Base-by-base conservation (phyloP, 2,329 filamentous ascomycete species). In the Atkinsonella hypoxylon region DNA sequence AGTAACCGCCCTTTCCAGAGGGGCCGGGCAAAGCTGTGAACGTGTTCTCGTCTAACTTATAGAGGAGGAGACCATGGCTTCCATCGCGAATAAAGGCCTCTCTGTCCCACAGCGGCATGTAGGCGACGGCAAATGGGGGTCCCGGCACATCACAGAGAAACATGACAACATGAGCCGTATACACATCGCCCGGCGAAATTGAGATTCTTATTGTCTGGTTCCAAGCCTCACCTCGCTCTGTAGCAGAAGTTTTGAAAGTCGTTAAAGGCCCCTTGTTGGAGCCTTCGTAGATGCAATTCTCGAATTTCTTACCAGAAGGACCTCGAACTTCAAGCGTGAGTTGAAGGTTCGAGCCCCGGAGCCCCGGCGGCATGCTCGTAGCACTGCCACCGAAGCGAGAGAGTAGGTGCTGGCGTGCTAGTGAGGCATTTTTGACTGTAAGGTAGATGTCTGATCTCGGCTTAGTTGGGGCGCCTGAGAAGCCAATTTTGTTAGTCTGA, bases 401-500 rank as follows among this genome's bases (percentile, higher is more conserved):
- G n/a, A 85, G 64, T 0, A 83, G 65, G 34, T 85, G 83, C 59
- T 95, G 88, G 51, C 82, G 82, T 17, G 85, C 83, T 22, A 98
- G 72, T n/a, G 83, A 75, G 0, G 89, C 87, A 55, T 89, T 83
- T 52, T 82, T 81, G 45, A 98, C 68, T 0, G 89, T 96, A 43
- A 98, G 68, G 63, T 98, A 98, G 47, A 98, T 97, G 64, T 98
- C 94, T 11, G 89, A 96, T 59, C 94, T 78, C 15, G 86, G 77
- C 63, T 89, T 90, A 0, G 85, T 89, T 0, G 93, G 91, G 1
- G 90, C 90, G 12, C 90, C 90, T 3, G 91, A 88, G 64, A 98
- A 97, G 2, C 90, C 93, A 65, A 97, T 90, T 64, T 93, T 93
- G 59, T 77, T 85, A 0, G 90, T 95, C 64, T 85, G 85, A 51